A percentile compares a stretch with the other conserved stretches of the same genome.
Conservation (phyloP, 805 yeast species). For the Metschnikowia koreensis region DNA sequence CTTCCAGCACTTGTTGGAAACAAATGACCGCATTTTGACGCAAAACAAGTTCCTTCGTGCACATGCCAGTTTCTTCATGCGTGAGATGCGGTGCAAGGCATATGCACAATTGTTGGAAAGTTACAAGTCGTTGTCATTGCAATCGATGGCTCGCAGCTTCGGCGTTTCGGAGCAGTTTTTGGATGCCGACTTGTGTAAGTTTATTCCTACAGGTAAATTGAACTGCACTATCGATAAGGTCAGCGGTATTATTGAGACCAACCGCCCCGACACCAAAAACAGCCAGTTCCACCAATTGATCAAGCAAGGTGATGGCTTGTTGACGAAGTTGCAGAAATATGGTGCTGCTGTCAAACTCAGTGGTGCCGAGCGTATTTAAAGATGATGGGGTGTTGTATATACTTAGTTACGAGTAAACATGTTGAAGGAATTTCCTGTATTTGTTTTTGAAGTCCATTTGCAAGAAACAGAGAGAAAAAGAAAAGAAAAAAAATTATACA, state of each 20-base stretch:
- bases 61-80: conserved; percentile 80
- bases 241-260: conserved; percentile 91
- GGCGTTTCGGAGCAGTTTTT: conserved; percentile 85
- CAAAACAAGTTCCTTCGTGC: conserved; percentile 63
- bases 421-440: too few relatives aligned
- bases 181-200: conserved; percentile 82
- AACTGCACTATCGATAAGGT: conserved; percentile 96
- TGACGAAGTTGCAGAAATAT: conserved; percentile 93
- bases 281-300: conserved; percentile 86
- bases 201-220: conserved; percentile 88
- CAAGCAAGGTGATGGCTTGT: conserved; percentile 87
- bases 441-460: neutral
- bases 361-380: conserved; percentile 69
- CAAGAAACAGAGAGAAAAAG: neutral
- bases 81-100: conserved; percentile 94
- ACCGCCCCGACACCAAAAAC: conserved; percentile 94
- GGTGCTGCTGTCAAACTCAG: conserved; percentile 96
- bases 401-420: neutral
- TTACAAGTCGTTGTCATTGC: conserved; percentile 83
- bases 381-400: neutral
- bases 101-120: conserved; percentile 92
- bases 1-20: conserved; percentile 72
- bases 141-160: conserved; percentile 92
- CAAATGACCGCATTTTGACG: conserved; percentile 68
- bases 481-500: too few relatives aligned